Evolutionary conservation across 768 basidiomycete species (phyloP), one percentile per base, ranked within the genome.

Genomic region (Russula griseocarnosa): DNA sequence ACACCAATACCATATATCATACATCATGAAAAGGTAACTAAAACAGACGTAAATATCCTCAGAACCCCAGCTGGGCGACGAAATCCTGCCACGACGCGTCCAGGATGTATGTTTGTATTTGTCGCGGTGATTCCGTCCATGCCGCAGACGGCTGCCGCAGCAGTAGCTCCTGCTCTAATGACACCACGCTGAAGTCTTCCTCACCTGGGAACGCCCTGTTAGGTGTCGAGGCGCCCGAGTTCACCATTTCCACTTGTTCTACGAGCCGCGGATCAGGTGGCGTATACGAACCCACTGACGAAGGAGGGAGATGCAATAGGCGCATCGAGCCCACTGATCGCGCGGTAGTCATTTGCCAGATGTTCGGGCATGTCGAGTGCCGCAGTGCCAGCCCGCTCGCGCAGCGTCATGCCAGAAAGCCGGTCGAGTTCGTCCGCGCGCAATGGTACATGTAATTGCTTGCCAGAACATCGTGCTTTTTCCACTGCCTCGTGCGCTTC

Each of bases 1-100:
- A 49, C 26, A 24, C 24, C 49, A 16, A 24, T 50, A 50, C 7
- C 24, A 16, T 34, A 20, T 36, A 36, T 36, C 36, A 36, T 38
- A 24, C 28, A 56, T 32, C 20, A 32, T 8, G 28, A 56, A 56
- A 30, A 14, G 9, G 16, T 55, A 38, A 16, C 16, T 42, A 30
- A 57, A 57, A 42, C 26, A 57, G 14, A 30, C 44, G 20, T 16
- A 57, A 57, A 57, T 22, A 57, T n/a, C 30, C 7, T 72, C 62
- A 78, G 64, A 80, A 81, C 3, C 87, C 87, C 50, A 89, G 76
- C 67, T 88, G 87, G 71, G 87, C 84, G 50, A 86, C 82, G 50
- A 89, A 85, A 65, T 78, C 81, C 70, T 83, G 82, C 86, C 86
- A 89, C 0, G 84, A 81, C 20, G 85, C 74, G 69, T 88, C 85